Percentiles rank a stretch among this genome's conserved stretches.
phyloP scores from a whole-genome alignment of 2,329 filamentous ascomycete genomes.

The Fusarium brevicatenulatum region DNA sequence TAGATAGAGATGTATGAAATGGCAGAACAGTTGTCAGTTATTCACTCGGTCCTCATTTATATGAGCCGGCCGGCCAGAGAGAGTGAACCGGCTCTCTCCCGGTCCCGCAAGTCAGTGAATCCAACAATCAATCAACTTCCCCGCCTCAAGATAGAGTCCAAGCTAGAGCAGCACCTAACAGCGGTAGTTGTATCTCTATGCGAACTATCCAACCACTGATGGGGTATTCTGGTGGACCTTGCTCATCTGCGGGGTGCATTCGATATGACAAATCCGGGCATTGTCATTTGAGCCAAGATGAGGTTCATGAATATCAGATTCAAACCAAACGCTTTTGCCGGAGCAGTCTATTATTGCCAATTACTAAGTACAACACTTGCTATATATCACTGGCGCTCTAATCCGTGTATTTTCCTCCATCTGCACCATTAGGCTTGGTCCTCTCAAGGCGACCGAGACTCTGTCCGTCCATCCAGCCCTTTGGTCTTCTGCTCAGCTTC shows the following conservation, averaged over 20 bases:
- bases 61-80: not conserved
- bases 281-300: slow-evolving; percentile 3
- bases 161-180: not conserved
- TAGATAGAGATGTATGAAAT: not conserved
- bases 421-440: slow-evolving; percentile 3
- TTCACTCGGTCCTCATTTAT: slow-evolving; percentile 2
- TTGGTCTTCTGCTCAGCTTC: slow-evolving; percentile 39
- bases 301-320: not conserved
- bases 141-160: slow-evolving; percentile 13
- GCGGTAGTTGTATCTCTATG: not conserved
- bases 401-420: slow-evolving; percentile 35
- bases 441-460: slow-evolving; percentile 29
- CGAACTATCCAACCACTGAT: slow-evolving; percentile 12
- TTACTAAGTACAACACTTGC: not conserved
- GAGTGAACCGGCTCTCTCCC: not conserved
- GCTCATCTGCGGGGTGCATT: slow-evolving; percentile 20
- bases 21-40: not conserved
- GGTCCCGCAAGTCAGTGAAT: slow-evolving; percentile 23
- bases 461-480: slow-evolving; percentile 40
- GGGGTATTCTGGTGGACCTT: slow-evolving; percentile 6
- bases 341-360: not conserved
- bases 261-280: slow-evolving; percentile 24
- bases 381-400: not conserved
- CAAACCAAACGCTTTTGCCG: not conserved
- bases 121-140: slow-evolving; percentile 13